These are phyloP conservation scores for Phytophthora pisi DNA, from an alignment of 352 stramenopile species.

Conservation along the genomic window DNA sequence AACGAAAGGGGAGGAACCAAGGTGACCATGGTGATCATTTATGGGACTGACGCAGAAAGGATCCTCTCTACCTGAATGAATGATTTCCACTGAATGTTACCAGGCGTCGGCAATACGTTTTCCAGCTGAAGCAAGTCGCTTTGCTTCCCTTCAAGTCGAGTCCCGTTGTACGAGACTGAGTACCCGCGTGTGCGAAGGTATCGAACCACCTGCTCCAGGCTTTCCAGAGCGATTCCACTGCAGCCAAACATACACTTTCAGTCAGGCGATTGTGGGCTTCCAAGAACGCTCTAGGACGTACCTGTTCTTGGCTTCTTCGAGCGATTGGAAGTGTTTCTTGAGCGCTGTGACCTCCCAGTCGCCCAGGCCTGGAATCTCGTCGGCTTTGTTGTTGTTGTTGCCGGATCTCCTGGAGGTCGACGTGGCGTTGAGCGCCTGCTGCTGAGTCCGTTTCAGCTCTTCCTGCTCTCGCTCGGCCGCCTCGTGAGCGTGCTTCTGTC, in stretches of 20 bases:
- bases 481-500: constrained; percentile 36
- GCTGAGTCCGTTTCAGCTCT: constrained; percentile 43
- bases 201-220: constrained; percentile 18
- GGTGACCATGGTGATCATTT: background rate
- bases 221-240: constrained; percentile 28
- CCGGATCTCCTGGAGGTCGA: constrained; percentile 9
- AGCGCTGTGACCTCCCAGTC: constrained; percentile 60
- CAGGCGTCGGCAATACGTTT: constrained; percentile 13
- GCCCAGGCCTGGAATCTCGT: constrained; percentile 37
- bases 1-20: background rate
- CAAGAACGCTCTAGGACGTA: constrained; percentile 6
- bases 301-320: constrained; percentile 52
- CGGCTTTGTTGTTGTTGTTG: constrained; percentile 19
- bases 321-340: constrained; percentile 52
- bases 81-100: constrained; percentile 29
- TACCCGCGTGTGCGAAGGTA: constrained; percentile 39
- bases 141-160: constrained; percentile 19
- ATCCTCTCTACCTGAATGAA: constrained; percentile 26
- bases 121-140: constrained; percentile 6
- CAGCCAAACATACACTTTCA: background rate
- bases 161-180: constrained; percentile 22
- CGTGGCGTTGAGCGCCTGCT: constrained; percentile 18
- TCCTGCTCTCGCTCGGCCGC: constrained; percentile 47
- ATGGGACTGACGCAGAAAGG: background rate
- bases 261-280: background rate